Conservation (phyloP, 345 rosid species). For the Citrus unshiu region DNA sequence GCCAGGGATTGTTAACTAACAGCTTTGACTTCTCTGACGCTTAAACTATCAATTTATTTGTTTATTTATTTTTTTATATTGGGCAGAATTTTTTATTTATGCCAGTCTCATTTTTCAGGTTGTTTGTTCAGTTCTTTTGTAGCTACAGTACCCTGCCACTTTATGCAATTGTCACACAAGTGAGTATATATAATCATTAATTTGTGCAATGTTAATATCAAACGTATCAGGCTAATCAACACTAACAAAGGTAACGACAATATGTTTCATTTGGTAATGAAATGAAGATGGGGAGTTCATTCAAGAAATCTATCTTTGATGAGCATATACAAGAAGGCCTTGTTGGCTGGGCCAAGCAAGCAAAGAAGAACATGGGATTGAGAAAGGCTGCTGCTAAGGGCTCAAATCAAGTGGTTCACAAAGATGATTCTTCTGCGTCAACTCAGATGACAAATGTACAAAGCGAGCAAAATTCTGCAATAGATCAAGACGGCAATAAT, state of each 20-base stretch:
- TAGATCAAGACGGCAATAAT: background rate
- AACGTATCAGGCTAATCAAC: background rate
- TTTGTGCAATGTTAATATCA: background rate
- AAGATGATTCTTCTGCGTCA: conserved; percentile 7
- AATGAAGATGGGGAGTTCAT: conserved; percentile 84
- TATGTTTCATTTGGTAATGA: background rate
- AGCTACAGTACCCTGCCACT: conserved; percentile 14
- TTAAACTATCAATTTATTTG: background rate
- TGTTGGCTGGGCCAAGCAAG: conserved; percentile 67
- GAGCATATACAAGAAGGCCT: conserved; percentile 62
- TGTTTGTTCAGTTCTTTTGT: conserved; percentile 9
- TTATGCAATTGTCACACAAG: conserved; percentile 14
- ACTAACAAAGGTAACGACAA: background rate
- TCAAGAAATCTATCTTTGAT: conserved; percentile 67
- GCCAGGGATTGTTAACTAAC: too few relatives aligned
- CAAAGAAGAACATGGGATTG: conserved; percentile 42
- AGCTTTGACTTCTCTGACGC: too few relatives aligned
- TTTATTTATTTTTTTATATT: background rate
- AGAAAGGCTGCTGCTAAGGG: conserved; percentile 43
- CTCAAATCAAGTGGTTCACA: conserved; percentile 19
- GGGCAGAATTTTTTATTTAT: background rate
- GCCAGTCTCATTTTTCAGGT: background rate
- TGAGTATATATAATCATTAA: background rate
- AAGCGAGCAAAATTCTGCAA: background rate
- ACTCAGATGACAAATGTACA: conserved; percentile 10